Evolutionary conservation across 169 alveolate species (phyloP), one percentile per base, ranked within the genome.

Genomic region (Plasmodium ovale): DNA sequence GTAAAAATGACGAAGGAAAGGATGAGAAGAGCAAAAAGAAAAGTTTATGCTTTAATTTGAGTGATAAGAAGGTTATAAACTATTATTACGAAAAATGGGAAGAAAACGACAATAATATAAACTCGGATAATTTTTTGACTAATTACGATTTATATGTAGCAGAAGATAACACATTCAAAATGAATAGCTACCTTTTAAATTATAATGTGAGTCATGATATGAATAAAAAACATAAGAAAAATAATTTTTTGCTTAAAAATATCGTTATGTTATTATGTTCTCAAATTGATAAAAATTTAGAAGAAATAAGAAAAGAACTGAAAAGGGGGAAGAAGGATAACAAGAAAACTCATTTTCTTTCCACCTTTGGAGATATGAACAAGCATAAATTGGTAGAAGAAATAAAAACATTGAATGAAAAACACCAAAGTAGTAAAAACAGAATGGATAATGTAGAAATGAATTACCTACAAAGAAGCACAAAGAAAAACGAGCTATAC

Each of bases 341-440:
- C 7, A 54, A 12, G 4, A 2, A 54, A 16, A 19, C 64, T 2
- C 2, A 1, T 3, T 54, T 19, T 12, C 10, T 10, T 64, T 64
- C 4, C 12, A 14, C 31, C 29, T 16, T 42, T 23, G 14, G 10
- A 25, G 35, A 44, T 10, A 42, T 39, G 3, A 27, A 68, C 19
- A n/a, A 53, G 19, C 69, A 77, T 23, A 16, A 60, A 23, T 67
- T 77, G 25, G n/a, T 62, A 12, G 14, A 31, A n/a, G 88, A 77
- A 62, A 77, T 77, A 19, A 77, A 77, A 60, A 21, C 5, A 21
- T 60, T 77, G 1, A 77, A 77, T 31, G 72, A 72, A 64, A 72
- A 56, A 49, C 53, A 21, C 19, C 33, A 60, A 25, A 25, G 19
- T 14, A 62, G 23, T 23, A 37, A 42, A 10, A 51, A 23, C 60